A percentile compares a stretch with the other conserved stretches of the same genome.
Conservation (phyloP, 2,329 filamentous ascomycete species). For the Pseudogymnoascus sp. region DNA sequence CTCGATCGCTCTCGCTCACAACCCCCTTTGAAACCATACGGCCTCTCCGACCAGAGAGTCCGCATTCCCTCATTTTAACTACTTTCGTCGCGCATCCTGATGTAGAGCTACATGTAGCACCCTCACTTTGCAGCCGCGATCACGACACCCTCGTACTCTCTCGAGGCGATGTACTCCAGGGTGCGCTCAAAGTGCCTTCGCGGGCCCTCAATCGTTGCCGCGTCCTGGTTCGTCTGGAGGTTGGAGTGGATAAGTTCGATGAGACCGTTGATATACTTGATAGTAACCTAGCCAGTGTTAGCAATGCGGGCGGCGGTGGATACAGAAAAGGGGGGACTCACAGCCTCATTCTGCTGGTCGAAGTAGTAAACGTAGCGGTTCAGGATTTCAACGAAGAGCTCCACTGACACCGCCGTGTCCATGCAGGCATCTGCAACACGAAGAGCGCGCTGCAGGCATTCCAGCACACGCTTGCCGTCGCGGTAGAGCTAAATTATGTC, state of each 20-base stretch:
- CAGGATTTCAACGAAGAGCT: conserved; percentile 95
- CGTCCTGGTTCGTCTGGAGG: conserved; percentile 74
- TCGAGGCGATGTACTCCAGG: conserved; percentile 81
- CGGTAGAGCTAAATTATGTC: conserved; percentile 66
- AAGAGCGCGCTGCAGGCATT: conserved; percentile 89
- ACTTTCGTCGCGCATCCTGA: background rate
- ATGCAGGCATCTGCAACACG: conserved; percentile 97
- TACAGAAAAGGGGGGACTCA: conserved; percentile 31
- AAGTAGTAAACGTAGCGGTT: conserved; percentile 99
- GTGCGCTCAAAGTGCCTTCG: conserved; percentile 92
- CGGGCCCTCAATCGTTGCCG: conserved; percentile 75
- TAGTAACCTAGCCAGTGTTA: conserved; percentile 56
- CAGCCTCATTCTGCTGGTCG: conserved; percentile 96
- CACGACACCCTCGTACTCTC: conserved; percentile 89
- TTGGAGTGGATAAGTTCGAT: conserved; percentile 99
- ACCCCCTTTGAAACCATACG: background rate
- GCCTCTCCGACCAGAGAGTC: background rate
- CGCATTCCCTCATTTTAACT: background rate
- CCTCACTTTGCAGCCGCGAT: conserved; percentile 36
- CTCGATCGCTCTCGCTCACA: background rate
- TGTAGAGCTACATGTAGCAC: background rate
- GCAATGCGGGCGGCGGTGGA: conserved; percentile 13
- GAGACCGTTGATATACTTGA: conserved; percentile 93
- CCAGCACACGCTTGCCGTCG: conserved; percentile 91
- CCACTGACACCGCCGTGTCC: conserved; percentile 94